Evolutionary conservation across 805 yeast species (phyloP).

Genomic region (Wickerhamomyces ciferrii): DNA sequence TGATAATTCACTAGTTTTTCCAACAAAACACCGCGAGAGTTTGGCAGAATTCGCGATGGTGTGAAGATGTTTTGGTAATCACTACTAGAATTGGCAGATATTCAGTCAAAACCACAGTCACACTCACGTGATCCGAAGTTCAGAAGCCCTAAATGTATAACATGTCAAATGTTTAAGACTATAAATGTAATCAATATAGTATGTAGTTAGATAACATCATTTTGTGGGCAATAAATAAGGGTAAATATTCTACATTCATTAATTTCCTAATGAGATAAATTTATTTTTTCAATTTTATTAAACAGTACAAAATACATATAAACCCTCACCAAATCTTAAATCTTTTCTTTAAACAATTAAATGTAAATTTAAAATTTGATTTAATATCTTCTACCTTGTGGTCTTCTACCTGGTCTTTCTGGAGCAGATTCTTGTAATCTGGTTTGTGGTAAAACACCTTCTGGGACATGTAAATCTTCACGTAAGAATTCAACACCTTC

Average conservation of each 20-base stretch:
- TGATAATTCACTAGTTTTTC: neutral
- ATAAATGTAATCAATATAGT: too few species aligned
- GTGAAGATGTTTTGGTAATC: neutral
- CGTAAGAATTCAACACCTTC: conserved; percentile 99
- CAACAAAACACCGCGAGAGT: neutral
- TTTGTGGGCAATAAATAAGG: too few species aligned
- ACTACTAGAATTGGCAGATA: neutral
- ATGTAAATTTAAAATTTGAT: neutral
- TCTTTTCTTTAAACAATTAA: too few species aligned
- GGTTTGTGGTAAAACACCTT: conserved; percentile 97
- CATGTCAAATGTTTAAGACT: too few species aligned
- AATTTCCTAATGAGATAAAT: neutral
- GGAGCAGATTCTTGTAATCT: conserved; percentile 93
- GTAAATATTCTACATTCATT: too few species aligned
- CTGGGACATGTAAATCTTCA: conserved; percentile 98
- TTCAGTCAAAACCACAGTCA: neutral
- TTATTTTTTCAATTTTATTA: neutral
- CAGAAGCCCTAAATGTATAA: too few species aligned
- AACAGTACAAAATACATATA: conserved; percentile 1
- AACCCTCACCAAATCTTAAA: neutral
- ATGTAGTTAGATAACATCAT: too few species aligned
- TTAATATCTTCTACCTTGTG: neutral
- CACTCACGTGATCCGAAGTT: neutral
- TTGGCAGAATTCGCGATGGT: neutral
- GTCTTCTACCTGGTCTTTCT: conserved; percentile 56